Conservation (phyloP, 2,329 filamentous ascomycete genomes). For the Colletotrichum musicola region DNA sequence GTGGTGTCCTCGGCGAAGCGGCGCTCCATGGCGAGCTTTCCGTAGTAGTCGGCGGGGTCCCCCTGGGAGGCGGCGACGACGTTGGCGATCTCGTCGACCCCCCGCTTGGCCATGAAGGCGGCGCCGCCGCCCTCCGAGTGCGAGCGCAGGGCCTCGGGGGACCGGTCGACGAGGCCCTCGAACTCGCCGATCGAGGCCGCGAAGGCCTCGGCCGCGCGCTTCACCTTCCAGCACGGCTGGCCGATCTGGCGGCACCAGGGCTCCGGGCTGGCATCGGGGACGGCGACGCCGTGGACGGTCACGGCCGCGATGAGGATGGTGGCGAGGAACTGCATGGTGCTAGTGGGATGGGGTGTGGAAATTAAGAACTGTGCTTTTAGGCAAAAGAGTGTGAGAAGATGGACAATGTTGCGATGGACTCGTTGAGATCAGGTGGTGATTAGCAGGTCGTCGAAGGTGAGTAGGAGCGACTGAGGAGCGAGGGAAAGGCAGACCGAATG, state of each 20-base stretch:
- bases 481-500: neutral
- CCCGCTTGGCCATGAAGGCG: slow-evolving; percentile 53
- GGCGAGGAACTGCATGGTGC: slow-evolving; percentile 48
- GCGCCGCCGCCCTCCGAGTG: slow-evolving; percentile 51
- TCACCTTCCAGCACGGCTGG: slow-evolving; percentile 45
- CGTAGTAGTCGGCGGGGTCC: slow-evolving; percentile 50
- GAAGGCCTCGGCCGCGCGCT: slow-evolving; percentile 54
- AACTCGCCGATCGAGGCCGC: slow-evolving; percentile 44
- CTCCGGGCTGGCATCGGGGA: slow-evolving; percentile 43
- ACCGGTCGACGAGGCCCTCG: slow-evolving; percentile 44
- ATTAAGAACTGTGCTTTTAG: neutral
- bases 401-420: neutral
- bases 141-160: slow-evolving; percentile 44
- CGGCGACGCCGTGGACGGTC: slow-evolving; percentile 46
- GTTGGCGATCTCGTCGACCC: slow-evolving; percentile 54
- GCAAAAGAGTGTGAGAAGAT: neutral
- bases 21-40: slow-evolving; percentile 46
- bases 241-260: slow-evolving; percentile 41
- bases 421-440: slow-evolving; percentile 4
- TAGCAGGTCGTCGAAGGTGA: slow-evolving; percentile 1
- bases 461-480: slow-evolving; percentile 19
- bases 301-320: slow-evolving; percentile 42
- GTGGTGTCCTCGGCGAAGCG: slow-evolving; percentile 42
- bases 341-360: neutral
- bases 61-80: slow-evolving; percentile 48